Base-by-base conservation (phyloP, 1,139 yeast species). In the Hemisphaericaspora subhashii region DNA sequence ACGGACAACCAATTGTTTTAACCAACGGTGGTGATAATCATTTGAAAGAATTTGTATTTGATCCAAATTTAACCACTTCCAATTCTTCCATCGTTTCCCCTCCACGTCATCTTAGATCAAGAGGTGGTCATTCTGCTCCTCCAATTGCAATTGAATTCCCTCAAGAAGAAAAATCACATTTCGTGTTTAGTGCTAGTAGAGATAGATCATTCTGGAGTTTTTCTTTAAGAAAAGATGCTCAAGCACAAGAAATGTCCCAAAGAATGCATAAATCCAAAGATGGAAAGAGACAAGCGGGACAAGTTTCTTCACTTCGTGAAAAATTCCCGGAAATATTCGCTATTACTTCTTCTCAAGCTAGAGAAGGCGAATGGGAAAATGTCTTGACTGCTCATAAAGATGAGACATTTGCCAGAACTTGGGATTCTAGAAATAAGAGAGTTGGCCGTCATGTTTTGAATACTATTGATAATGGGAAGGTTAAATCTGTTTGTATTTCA, bases 81-180 rank as follows among this genome's bases (percentile, higher is more conserved):
- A 77, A 81, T 48, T 62, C 77, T 2, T 64, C 82, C 0, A 79
- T 88, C 23, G 82, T 84, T 5, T 79, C 94, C 5, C 96, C 98
- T 1, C 98, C 98, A 29, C 82, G 98, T 57, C 81, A 84, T 46
- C 72, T 94, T 52, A 80, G 98, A 60, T 86, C 95, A 0, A 79
- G 98, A 58, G 98, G 98, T 52, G 99, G 99, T 11, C 98, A 94
- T 60, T 81, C 96, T 3, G 85, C 88, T 16, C 96, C 98, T 5
- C 95, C 98, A 3, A 72, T 85, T 1, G 64, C 80, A 10, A 81
- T 94, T 35, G 70, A 73, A 26, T 94, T 92, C 60, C 88, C 95
- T 3, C 86, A 86, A 51, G 81, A 77, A 50, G 78, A 80, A 14
- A 83, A 79, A 46, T 81, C 96, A 0, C 98, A 94, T 62, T 87